These are phyloP conservation scores for Daldinia sp. DNA, from an alignment of 2,329 filamentous ascomycete species.

Conservation along the genomic window DNA sequence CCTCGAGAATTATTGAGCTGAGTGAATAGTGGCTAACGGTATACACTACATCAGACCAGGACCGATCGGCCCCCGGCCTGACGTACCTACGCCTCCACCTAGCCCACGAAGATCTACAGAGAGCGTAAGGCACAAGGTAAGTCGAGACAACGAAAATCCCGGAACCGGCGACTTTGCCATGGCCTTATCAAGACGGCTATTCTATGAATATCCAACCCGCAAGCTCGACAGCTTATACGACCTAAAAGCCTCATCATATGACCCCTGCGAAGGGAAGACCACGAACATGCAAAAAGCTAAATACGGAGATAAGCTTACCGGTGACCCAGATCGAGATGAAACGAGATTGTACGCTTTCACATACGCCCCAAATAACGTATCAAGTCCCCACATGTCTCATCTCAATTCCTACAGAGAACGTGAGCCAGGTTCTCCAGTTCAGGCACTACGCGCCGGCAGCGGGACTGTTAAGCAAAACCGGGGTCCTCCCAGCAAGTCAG, in stretches of 20 bases:
- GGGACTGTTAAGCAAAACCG: constrained; percentile 8
- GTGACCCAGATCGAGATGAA: constrained; percentile 17
- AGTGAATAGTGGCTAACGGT: constrained; percentile 14
- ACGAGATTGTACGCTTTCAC: constrained; percentile 14
- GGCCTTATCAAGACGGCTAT: not conserved
- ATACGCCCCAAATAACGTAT: constrained; percentile 19
- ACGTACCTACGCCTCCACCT: constrained; percentile 44
- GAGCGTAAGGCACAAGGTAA: not conserved
- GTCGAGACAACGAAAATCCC: not conserved
- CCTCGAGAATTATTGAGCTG: not conserved
- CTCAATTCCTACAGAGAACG: constrained; percentile 19
- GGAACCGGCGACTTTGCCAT: not conserved
- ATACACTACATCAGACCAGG: constrained; percentile 33
- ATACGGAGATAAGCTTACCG: constrained; percentile 35
- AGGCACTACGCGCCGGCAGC: not conserved
- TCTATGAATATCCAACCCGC: constrained; percentile 6
- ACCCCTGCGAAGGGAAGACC: not conserved
- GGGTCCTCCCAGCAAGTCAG: not conserved
- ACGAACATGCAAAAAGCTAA: not conserved
- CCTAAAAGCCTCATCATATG: constrained; percentile 8
- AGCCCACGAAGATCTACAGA: constrained; percentile 37
- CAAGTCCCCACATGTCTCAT: constrained; percentile 25
- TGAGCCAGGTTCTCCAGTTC: constrained; percentile 10
- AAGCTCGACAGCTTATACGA: not conserved
- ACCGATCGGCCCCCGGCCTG: constrained; percentile 38